phyloP scores from a whole-genome alignment of 2,329 filamentous ascomycete genomes.

The Zopfia rhizophila region DNA sequence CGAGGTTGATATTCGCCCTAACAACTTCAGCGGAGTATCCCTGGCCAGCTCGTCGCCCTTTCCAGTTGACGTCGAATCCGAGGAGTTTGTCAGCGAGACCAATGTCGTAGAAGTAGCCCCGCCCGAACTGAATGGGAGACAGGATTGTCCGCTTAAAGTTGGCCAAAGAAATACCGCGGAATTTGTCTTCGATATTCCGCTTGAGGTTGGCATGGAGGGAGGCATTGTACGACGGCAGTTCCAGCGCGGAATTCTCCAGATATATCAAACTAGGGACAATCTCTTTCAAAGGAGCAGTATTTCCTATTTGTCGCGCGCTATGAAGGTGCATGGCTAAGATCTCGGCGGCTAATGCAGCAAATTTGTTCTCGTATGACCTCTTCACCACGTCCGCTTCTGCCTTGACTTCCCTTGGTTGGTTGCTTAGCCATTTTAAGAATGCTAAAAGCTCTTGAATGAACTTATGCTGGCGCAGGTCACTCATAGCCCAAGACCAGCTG shows the following conservation, averaged over 20 bases:
- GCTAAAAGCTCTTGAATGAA: conserved; percentile 78
- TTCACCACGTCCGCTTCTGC: conserved; percentile 33
- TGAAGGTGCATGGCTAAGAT: conserved; percentile 93
- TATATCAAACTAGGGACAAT: conserved; percentile 81
- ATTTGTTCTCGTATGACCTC: conserved; percentile 56
- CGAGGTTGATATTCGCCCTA: conserved; percentile 89
- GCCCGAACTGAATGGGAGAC: conserved; percentile 73
- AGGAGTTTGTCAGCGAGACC: conserved; percentile 80
- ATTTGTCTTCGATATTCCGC: conserved; percentile 83
- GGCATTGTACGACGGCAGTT: conserved; percentile 83
- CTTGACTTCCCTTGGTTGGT: conserved; percentile 36
- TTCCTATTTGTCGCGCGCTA: conserved; percentile 79
- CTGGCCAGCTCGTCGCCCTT: conserved; percentile 63
- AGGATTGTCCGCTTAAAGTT: conserved; percentile 83
- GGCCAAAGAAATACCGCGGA: conserved; percentile 75
- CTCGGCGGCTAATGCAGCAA: conserved; percentile 86
- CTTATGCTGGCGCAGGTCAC: conserved; percentile 77
- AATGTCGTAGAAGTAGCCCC: conserved; percentile 85
- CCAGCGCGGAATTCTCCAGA: conserved; percentile 79
- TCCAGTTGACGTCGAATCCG: conserved; percentile 80
- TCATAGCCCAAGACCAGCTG: conserved; percentile 94
- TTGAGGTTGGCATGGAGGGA: conserved; percentile 88
- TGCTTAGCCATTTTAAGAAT: conserved; percentile 67
- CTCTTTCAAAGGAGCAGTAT: conserved; percentile 73
- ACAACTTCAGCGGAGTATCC: conserved; percentile 86